These are phyloP conservation scores for Gossypium anomalum DNA, from an alignment of 345 rosid genomes.

Conservation along the genomic window DNA sequence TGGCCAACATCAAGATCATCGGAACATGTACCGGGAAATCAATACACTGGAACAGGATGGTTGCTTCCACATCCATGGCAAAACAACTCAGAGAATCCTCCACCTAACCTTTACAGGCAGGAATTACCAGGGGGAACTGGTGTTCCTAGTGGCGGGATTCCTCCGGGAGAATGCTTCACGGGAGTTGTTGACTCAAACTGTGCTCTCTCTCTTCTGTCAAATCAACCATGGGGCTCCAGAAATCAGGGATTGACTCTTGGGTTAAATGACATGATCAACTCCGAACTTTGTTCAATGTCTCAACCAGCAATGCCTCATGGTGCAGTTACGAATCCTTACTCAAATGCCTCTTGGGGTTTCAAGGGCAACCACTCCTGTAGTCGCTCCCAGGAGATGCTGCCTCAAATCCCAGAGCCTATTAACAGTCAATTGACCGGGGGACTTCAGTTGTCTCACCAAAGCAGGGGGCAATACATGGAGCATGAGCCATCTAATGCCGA, in stretches of 20 bases:
- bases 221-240: conserved; percentile 59
- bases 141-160: conserved; percentile 41
- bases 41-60: conserved; percentile 28
- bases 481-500: conserved; percentile 50
- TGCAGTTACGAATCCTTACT: conserved; percentile 38
- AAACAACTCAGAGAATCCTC: conserved; percentile 41
- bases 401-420: conserved; percentile 22
- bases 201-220: conserved; percentile 99
- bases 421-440: conserved; percentile 37
- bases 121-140: conserved; percentile 41
- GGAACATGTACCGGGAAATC: conserved; percentile 26
- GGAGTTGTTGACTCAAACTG: conserved; percentile 66
- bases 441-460: conserved; percentile 51
- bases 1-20: conserved; percentile 37
- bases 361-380: conserved; percentile 40
- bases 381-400: conserved; percentile 33
- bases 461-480: conserved; percentile 54
- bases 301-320: conserved; percentile 43
- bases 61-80: conserved; percentile 38
- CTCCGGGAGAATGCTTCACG: conserved; percentile 62
- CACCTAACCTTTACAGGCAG: conserved; percentile 25
- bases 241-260: conserved; percentile 35
- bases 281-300: conserved; percentile 38
- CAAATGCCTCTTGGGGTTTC: conserved; percentile 51
- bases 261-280: conserved; percentile 31